Evolutionary conservation across 345 rosid species (phyloP).

Genomic region (Orychophragmus violaceus): DNA sequence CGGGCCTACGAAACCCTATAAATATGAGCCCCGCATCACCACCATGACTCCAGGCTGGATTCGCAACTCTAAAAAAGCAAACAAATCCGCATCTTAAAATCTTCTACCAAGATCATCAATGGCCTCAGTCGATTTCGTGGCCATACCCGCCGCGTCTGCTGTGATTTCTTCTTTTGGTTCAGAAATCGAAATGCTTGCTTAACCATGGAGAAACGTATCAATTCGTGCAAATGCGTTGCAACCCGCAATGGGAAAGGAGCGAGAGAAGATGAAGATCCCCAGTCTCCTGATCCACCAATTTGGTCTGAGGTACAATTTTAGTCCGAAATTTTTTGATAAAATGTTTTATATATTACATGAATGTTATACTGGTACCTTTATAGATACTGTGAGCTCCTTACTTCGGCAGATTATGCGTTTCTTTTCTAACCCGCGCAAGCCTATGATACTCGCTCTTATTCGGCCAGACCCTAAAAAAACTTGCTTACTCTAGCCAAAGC

Average conservation of each 20-base stretch:
- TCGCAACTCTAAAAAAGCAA: too few species aligned
- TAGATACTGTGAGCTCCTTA: background rate
- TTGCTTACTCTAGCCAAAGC: constrained; percentile 74
- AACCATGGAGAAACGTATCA: constrained; percentile 16
- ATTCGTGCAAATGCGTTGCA: constrained; percentile 50
- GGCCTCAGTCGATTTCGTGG: too few species aligned
- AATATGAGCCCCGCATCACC: too few species aligned
- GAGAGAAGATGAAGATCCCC: constrained; percentile 49
- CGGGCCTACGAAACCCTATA: too few species aligned
- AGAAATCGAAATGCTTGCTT: constrained; percentile 24
- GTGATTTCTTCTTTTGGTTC: background rate
- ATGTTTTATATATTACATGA: background rate
- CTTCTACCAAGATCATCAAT: too few species aligned
- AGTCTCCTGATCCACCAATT: constrained; percentile 63
- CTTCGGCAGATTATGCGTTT: constrained; percentile 67
- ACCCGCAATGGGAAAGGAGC: constrained; percentile 60
- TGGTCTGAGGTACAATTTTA: constrained; percentile 70
- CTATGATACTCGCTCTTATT: constrained; percentile 85
- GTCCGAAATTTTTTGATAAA: too few species aligned
- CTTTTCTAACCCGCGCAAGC: constrained; percentile 73
- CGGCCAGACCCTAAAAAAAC: constrained; percentile 84
- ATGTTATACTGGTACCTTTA: background rate
- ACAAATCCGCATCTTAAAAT: too few species aligned
- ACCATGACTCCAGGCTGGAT: too few species aligned
- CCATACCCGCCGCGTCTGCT: too few species aligned